Conservation (phyloP, 2,329 filamentous ascomycete species). For the Hawksworthiomyces lignivorus region DNA sequence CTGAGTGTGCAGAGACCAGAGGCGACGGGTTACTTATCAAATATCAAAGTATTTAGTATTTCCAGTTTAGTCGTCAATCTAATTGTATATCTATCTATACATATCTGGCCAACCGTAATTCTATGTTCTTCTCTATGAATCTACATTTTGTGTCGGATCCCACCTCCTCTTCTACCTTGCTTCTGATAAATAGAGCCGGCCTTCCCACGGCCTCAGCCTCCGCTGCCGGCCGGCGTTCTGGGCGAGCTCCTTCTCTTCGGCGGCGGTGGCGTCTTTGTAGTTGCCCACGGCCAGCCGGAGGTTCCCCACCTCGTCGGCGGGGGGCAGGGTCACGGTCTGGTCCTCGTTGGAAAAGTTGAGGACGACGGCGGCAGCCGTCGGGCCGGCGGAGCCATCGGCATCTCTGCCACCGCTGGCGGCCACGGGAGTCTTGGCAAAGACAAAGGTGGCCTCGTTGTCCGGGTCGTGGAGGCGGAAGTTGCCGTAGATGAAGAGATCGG, state of each 20-base stretch:
- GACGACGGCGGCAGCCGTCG: conserved; percentile 21
- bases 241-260: conserved; percentile 4
- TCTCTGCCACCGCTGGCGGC: conserved; percentile 7
- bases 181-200: conserved; percentile 22
- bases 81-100: not conserved
- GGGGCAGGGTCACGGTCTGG: conserved; percentile 24
- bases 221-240: conserved; percentile 4
- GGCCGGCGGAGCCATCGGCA: conserved; percentile 4
- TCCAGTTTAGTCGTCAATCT: too few relatives aligned
- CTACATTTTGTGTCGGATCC: not conserved
- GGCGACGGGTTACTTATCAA: too few relatives aligned
- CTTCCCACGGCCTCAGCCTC: conserved; percentile 27
- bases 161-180: not conserved
- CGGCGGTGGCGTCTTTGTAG: conserved; percentile 20
- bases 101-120: too few relatives aligned
- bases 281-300: conserved; percentile 22
- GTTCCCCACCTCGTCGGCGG: conserved; percentile 11
- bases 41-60: not conserved
- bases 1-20: too few relatives aligned
- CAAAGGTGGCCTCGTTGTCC: conserved; percentile 36
- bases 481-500: conserved; percentile 54
- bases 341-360: conserved; percentile 36
- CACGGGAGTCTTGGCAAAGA: conserved; percentile 32
- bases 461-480: conserved; percentile 44
- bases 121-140: not conserved